Conservation (phyloP, 208 protist species). For the Naegleria fowleri region DNA sequence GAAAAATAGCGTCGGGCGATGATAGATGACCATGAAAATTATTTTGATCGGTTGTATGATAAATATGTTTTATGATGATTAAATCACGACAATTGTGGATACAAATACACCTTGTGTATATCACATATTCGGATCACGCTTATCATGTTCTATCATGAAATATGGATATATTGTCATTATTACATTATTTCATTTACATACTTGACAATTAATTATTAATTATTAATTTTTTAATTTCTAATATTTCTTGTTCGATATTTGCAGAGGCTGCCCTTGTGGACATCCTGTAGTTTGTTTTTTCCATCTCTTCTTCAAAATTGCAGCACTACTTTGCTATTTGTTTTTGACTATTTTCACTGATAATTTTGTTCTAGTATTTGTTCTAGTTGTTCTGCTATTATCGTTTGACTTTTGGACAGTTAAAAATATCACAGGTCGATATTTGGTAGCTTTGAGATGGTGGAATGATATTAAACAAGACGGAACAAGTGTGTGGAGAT, state of each 20-base stretch:
- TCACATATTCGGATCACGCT: too few relatives aligned
- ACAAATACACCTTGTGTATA: too few relatives aligned
- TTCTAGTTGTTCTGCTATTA: constrained; percentile 35
- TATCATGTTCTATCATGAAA: too few relatives aligned
- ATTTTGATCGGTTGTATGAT: too few relatives aligned
- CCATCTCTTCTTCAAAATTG: constrained; percentile 31
- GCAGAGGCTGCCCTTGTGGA: background rate
- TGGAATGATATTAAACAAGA: constrained; percentile 62
- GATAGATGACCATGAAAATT: too few relatives aligned
- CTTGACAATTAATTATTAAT: too few relatives aligned
- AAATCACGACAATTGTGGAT: too few relatives aligned
- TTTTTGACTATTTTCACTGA: constrained; percentile 7
- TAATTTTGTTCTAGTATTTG: constrained; percentile 25
- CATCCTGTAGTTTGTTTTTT: constrained; percentile 17
- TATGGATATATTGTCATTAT: too few relatives aligned
- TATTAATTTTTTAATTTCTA: background rate
- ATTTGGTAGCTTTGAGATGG: constrained; percentile 56
- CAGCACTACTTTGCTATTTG: constrained; percentile 24
- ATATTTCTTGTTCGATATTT: background rate
- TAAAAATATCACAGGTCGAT: constrained; percentile 56
- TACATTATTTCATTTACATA: too few relatives aligned
- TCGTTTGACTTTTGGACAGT: constrained; percentile 60
- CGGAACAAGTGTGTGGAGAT: constrained; percentile 55
- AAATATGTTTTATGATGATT: too few relatives aligned
- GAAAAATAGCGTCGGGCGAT: too few relatives aligned